Evolutionary conservation across 192 early-diverging fungal species (phyloP), one percentile per base, ranked within the genome.

Genomic region (Linnemannia elongata): DNA sequence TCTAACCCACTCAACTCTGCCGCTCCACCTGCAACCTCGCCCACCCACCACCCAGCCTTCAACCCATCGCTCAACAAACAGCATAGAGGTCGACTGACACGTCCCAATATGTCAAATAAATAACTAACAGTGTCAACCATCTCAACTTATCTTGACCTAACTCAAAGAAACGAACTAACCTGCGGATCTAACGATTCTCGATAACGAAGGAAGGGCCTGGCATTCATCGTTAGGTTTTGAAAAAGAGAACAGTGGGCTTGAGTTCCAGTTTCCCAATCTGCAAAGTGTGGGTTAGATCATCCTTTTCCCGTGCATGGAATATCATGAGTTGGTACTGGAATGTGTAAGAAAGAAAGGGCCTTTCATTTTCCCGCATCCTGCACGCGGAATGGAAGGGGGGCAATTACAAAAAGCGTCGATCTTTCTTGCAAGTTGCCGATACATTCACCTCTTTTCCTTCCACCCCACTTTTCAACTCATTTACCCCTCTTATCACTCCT

Each of bases 101-200:
- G 27, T 33, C 60, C 60, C 60, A 63, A 63, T 63, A 33, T 63
- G 60, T 63, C 60, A 57, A 30, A 63, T 63, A 63, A 63, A 63
- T 30, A 30, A 63, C 5, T 57, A 63, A 49, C 47, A 49, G 17
- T 49, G 47, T 49, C 47, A 49, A 20, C 47, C 13, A 49, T 49
- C 18, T 2, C 47, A 20, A 49, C 47, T 20, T 17, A 1, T 45
- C 44, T 0, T 6, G 44, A 13, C 12, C 44, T 6, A 45, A 45
- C 12, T 13, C n/a, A n/a, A n/a, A n/a, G n/a, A 49, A 3, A 49
- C 13, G 13, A 49, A 49, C 47, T 15, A 49, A 49, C 17, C 12
- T 47, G 12, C 45, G 10, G 10, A 47, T 47, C 47, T 49, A 0
- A 17, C 13, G 47, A 49, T 49, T n/a, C 3, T 49, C 44, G 44